Evolutionary conservation across 495 filamentous ascomycete species (phyloP).

Genomic region (Podospora conica): DNA sequence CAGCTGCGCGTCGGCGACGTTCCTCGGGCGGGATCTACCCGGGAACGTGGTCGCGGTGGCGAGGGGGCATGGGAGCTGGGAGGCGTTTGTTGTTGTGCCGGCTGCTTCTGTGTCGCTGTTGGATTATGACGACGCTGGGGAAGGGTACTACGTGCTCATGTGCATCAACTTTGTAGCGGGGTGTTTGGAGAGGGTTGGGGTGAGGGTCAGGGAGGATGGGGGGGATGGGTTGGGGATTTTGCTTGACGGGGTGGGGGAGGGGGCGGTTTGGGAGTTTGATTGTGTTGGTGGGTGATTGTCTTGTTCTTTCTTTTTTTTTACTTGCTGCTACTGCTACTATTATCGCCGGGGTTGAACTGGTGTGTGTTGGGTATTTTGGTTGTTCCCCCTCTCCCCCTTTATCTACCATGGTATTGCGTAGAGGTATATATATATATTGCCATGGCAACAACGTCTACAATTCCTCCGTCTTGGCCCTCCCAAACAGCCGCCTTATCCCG

Average conservation of each 20-base stretch:
- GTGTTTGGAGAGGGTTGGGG: neutral
- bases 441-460: neutral
- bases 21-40: neutral
- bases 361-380: neutral
- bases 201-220: neutral
- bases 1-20: neutral
- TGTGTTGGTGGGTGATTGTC: neutral
- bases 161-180: neutral
- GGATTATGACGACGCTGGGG: neutral
- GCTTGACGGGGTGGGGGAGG: neutral
- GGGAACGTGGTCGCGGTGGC: neutral
- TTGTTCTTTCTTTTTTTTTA: neutral
- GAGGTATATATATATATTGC: neutral
- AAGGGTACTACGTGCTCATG: neutral
- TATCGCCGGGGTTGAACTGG: neutral
- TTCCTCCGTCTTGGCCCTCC: conserved; percentile 7
- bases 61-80: neutral
- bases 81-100: neutral
- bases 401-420: neutral
- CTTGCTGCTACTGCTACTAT: too few species aligned
- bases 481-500: conserved; percentile 25
- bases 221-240: neutral
- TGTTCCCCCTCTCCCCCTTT: neutral
- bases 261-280: neutral
- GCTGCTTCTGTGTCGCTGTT: neutral